These are phyloP conservation scores for Apiotrichum laibachii DNA, from an alignment of 1,284 basidiomycete genomes.

Conservation along the genomic window DNA sequence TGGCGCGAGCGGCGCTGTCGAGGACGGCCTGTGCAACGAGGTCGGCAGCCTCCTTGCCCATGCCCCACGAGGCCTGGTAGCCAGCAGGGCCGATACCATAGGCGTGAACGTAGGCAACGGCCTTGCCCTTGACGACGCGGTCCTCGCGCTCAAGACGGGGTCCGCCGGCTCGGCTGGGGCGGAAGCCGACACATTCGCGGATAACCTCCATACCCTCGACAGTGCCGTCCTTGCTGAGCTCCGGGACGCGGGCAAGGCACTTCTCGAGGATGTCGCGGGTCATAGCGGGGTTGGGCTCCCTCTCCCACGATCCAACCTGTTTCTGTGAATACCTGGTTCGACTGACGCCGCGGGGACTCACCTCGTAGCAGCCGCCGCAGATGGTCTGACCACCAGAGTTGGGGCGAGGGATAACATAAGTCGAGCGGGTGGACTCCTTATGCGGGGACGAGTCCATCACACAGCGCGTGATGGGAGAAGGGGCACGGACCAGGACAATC, in stretches of 20 bases:
- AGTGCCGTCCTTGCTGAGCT: constrained; percentile 16
- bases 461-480: constrained; percentile 17
- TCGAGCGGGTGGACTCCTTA: constrained; percentile 20
- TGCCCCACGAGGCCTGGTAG: constrained; percentile 40
- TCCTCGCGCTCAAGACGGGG: constrained; percentile 22
- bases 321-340: not conserved
- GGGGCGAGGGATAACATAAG: constrained; percentile 26
- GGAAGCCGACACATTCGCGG: constrained; percentile 25
- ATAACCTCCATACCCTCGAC: constrained; percentile 24
- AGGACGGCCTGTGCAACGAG: constrained; percentile 23
- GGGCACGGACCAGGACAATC: constrained; percentile 21
- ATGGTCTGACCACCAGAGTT: constrained; percentile 23
- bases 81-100: constrained; percentile 40
- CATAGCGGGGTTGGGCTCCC: constrained; percentile 13
- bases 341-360: not conserved
- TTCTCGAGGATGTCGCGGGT: constrained; percentile 19
- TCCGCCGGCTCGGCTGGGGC: constrained; percentile 19
- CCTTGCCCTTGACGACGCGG: constrained; percentile 1
- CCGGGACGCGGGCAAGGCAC: constrained; percentile 23
- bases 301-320: constrained; percentile 17
- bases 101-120: constrained; percentile 25
- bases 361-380: constrained; percentile 28
- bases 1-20: not conserved
- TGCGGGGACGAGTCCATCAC: constrained; percentile 22
- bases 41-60: constrained; percentile 33